These are phyloP conservation scores for Fusarium humuli DNA, from an alignment of 2,329 filamentous ascomycete genomes.

Conservation along the genomic window DNA sequence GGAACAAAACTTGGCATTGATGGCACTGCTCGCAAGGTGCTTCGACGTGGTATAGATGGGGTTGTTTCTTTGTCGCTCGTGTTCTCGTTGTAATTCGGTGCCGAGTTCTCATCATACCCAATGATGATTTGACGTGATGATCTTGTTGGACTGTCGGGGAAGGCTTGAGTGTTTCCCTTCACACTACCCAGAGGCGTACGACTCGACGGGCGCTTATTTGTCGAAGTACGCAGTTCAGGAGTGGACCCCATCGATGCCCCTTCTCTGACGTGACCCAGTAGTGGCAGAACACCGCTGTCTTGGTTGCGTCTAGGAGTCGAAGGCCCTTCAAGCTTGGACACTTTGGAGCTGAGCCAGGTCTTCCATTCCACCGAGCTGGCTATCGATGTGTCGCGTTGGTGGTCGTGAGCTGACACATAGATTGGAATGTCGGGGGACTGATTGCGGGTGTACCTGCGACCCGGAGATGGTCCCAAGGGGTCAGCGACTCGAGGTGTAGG, in stretches of 20 bases:
- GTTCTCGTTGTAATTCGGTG: slow-evolving; percentile 6
- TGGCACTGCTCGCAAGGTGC: slow-evolving; percentile 42
- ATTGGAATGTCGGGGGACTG: slow-evolving; percentile 3
- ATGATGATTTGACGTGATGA: background rate
- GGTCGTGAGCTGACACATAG: slow-evolving; percentile 41
- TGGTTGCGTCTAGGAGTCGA: slow-evolving; percentile 23
- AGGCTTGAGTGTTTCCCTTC: slow-evolving; percentile 19
- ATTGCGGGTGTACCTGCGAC: slow-evolving; percentile 15
- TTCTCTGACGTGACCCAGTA: slow-evolving; percentile 60
- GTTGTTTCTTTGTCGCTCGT: background rate
- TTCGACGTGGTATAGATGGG: slow-evolving; percentile 35
- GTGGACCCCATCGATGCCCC: slow-evolving; percentile 60
- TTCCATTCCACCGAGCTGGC: slow-evolving; percentile 67
- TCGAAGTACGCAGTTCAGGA: slow-evolving; percentile 13
- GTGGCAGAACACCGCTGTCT: slow-evolving; percentile 7
- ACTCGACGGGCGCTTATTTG: background rate
- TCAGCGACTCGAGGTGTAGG: background rate
- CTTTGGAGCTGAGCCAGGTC: slow-evolving; percentile 64
- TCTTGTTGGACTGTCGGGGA: background rate
- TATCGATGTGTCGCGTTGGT: slow-evolving; percentile 55
- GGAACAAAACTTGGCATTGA: slow-evolving; percentile 41
- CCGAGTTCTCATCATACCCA: slow-evolving; percentile 37
- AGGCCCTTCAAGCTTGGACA: slow-evolving; percentile 58
- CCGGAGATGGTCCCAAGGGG: background rate
- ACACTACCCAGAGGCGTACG: slow-evolving; percentile 28